Evolutionary conservation across 2,329 filamentous ascomycete genomes (phyloP), one percentile per base, ranked within the genome.

Genomic region (Aspergillus phoenicis): DNA sequence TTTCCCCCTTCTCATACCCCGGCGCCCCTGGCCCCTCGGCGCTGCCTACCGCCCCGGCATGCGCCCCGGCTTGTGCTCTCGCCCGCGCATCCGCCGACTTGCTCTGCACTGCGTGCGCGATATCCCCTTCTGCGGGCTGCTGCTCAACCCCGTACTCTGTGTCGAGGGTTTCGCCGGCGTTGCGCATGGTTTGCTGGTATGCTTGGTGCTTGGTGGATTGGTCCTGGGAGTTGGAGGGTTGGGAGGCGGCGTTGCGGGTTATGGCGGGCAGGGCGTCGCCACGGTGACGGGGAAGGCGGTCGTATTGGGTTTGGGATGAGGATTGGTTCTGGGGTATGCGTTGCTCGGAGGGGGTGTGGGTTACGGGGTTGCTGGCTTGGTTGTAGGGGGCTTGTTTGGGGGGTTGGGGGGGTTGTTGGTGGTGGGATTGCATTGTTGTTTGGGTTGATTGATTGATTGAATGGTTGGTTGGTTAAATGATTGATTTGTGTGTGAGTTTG

Each of bases 141-240:
- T 75, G 68, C 58, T 77, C 75, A 4, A 76, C 70, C 0, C 74
- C 75, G 39, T 77, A 76, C 30, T 74, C 71, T 3, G 70, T 57
- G 52, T 76, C 73, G n/a, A 75, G 33, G 11, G 33, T 66, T 38
- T 73, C 66, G 0, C 65, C 41, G 1, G 66, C 61, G 20, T 57
- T 60, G 10, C 66, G 67, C 59, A 70, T 60, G 15, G 58, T 30
- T 2, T 36, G 52, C 22, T 64, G 61, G 8, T 70, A 59, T 11
- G 61, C 57, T 7, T 63, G 41, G 30, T 61, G 71, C 6, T 68
- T 45, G n/a, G 57, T 52, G 2, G 62, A 56, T 1, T 71, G 62
- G 22, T 56, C 60, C 4, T 68, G 64, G 64, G 73, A 69, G 30
- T 62, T 72, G 0, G 75, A 71, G 2, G 75, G 75, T 0, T 58